phyloP scores from a whole-genome alignment of 2,329 filamentous ascomycete species.

The Colletotrichum somersetense region DNA sequence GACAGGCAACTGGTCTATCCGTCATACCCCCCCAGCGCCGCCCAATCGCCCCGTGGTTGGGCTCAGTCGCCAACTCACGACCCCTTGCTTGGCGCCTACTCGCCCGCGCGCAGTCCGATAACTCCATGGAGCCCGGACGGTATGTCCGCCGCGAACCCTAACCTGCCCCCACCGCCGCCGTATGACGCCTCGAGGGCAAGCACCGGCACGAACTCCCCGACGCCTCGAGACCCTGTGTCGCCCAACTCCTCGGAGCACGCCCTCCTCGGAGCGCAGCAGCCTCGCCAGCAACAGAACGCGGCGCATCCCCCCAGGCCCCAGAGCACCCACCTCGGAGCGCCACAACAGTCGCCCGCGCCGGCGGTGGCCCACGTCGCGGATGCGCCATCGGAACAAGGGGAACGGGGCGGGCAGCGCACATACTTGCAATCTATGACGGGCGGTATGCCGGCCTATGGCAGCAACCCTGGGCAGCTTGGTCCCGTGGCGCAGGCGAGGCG shows the following conservation, averaged over 20 bases:
- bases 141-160: constrained; percentile 39
- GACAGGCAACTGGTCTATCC: constrained; percentile 10
- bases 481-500: constrained; percentile 37
- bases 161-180: constrained; percentile 42
- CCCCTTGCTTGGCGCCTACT: constrained; percentile 14
- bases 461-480: constrained; percentile 27
- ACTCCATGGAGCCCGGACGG: constrained; percentile 41
- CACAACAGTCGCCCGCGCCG: constrained; percentile 21
- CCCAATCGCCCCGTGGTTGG: constrained; percentile 13
- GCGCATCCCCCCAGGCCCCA: neutral
- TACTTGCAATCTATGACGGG: constrained; percentile 39
- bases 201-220: constrained; percentile 21
- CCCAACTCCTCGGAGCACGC: constrained; percentile 27
- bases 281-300: constrained; percentile 8
- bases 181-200: constrained; percentile 32
- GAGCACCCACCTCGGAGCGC: constrained; percentile 6
- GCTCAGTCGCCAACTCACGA: constrained; percentile 22
- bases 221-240: constrained; percentile 22
- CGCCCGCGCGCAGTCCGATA: constrained; percentile 18
- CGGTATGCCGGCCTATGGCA: constrained; percentile 37
- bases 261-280: constrained; percentile 27
- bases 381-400: neutral
- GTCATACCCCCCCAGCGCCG: constrained; percentile 20
- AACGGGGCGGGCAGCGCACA: constrained; percentile 15
- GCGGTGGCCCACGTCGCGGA: constrained; percentile 21